phyloP scores from a whole-genome alignment of 2,329 filamentous ascomycete species.

The Talaromyces pinophilus region DNA sequence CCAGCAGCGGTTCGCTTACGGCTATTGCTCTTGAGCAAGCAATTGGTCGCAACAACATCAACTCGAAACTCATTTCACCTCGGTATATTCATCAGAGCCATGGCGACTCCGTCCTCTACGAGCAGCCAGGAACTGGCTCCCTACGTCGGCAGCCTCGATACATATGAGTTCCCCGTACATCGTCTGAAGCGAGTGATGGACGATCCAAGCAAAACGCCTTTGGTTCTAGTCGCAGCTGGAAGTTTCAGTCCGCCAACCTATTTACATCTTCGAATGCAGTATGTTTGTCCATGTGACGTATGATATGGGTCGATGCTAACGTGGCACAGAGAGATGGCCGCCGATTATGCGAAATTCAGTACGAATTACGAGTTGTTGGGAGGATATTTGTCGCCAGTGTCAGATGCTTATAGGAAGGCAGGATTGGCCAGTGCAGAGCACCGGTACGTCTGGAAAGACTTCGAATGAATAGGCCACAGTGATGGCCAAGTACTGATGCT shows the following conservation, averaged over 20 bases:
- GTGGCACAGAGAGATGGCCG: slow-evolving; percentile 77
- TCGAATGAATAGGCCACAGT: not conserved
- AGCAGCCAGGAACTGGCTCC: slow-evolving; percentile 30
- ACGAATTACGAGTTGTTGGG: slow-evolving; percentile 81
- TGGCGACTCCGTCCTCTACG: slow-evolving; percentile 27
- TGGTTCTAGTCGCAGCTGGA: slow-evolving; percentile 53
- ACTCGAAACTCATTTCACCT: not conserved
- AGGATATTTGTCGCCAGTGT: slow-evolving; percentile 79
- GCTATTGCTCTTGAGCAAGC: not conserved
- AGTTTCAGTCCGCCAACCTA: slow-evolving; percentile 74
- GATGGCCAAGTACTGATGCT: not conserved
- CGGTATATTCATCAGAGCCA: not conserved
- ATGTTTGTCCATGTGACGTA: slow-evolving; percentile 13
- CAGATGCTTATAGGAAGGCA: slow-evolving; percentile 75
- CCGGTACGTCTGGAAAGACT: slow-evolving; percentile 46
- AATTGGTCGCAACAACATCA: not conserved
- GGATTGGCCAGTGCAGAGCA: slow-evolving; percentile 73
- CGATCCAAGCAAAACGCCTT: slow-evolving; percentile 51
- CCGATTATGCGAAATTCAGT: slow-evolving; percentile 74
- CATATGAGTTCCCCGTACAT: slow-evolving; percentile 48
- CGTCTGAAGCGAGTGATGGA: slow-evolving; percentile 50
- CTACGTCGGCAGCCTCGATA: slow-evolving; percentile 33
- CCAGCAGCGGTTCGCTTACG: not conserved
- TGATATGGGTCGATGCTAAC: slow-evolving; percentile 54
- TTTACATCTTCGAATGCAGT: slow-evolving; percentile 44